Evolutionary conservation across 257 asterid genomes (phyloP).

Genomic region (Lithospermum erythrorhizon): DNA sequence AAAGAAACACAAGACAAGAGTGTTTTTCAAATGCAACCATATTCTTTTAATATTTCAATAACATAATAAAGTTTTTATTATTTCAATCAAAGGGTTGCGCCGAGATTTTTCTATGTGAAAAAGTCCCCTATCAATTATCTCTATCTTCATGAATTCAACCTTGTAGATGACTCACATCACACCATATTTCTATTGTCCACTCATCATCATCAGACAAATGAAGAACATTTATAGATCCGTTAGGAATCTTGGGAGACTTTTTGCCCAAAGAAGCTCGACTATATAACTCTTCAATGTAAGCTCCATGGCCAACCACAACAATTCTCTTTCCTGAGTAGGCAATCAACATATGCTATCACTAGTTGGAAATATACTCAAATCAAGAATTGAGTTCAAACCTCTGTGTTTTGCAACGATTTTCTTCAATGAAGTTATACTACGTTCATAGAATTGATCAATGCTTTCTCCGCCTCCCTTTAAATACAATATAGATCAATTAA

Average conservation of each 20-base stretch:
- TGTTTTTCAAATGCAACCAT: no score
- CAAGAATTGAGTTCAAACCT: neutral
- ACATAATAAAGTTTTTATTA: no score
- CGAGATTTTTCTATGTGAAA: no score
- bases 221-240: neutral
- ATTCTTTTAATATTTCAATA: no score
- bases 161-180: neutral
- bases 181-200: neutral
- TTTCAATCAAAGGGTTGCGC: no score
- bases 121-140: no score
- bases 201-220: neutral
- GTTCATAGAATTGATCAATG: neutral
- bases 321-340: neutral
- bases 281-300: neutral
- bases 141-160: neutral
- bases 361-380: no score
- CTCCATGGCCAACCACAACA: neutral
- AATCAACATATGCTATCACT: no score
- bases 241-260: neutral
- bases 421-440: neutral
- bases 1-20: no score
- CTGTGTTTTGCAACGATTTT: neutral
- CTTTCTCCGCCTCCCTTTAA: neutral
- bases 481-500: neutral
- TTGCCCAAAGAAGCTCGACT: neutral